Evolutionary conservation across 2,329 filamentous ascomycete genomes (phyloP), one percentile per base, ranked within the genome.

Genomic region (Penicillium rolfsii): DNA sequence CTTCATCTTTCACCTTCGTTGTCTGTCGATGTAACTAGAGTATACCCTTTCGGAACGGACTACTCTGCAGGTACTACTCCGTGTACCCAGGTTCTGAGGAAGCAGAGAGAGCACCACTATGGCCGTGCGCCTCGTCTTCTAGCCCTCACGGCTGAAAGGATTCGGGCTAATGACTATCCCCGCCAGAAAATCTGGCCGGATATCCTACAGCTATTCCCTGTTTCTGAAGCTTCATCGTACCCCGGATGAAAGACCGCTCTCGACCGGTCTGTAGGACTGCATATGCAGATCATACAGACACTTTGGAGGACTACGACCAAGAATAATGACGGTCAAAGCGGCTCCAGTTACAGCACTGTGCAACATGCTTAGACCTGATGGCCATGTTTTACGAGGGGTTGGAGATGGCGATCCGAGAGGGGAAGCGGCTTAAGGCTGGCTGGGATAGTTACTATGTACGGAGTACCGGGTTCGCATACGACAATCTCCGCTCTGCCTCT

Each of bases 131-230:
- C 22, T 38, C 30, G 8, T 24, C 43, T 33, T 33, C 30, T 22
- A 46, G 46, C 48, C 24, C 33, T 45, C 45, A 50, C 14, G 14
- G 48, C 40, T 36, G 56, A 53, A 40, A 52, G n/a, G 28, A 36
- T 43, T 16, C 36, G 22, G 22, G 46, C 28, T 14, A 19, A 14
- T 5, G 14, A 1, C 12, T 2, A 9, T 19, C 16, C 28, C 46
- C 46, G n/a, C 28, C 12, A 49, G 3, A 5, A 50, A 19, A 33
- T 16, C 46, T 30, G n/a, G 46, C 11, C n/a, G 28, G 45, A 3
- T 9, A 4, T 22, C 22, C 46, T 28, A 22, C 9, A 19, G 22
- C 28, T 22, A 35, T 50, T 35, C 43, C 14, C n/a, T 28, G 9
- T 28, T 26, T 19, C 22, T 6, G 12, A 12, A 28, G 24, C 14